These are phyloP conservation scores for Millerozyma acaciae DNA, from an alignment of 805 yeast genomes.

Conservation along the genomic window DNA sequence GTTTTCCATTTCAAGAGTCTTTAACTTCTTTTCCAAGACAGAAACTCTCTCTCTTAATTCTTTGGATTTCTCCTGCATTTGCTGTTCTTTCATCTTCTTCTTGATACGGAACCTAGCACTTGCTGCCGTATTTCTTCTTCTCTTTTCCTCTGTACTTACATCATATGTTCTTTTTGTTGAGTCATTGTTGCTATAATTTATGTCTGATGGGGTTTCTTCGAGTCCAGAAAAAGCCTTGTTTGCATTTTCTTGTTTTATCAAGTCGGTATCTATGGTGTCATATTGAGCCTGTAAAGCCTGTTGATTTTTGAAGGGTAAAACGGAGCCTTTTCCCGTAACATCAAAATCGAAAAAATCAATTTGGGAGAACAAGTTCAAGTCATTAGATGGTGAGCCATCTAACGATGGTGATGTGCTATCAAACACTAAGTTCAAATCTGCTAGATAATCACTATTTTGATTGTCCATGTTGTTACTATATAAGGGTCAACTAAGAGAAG, in stretches of 20 bases:
- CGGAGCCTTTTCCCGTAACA: conserved; percentile 19
- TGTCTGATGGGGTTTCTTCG: conserved; percentile 1
- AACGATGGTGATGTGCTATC: conserved; percentile 13
- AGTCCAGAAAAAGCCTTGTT: too few species aligned
- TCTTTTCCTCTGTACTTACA: conserved; percentile 59
- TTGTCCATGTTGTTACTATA: conserved; percentile 32
- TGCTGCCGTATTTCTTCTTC: conserved; percentile 89
- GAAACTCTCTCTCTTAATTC: conserved; percentile 68
- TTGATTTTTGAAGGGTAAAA: conserved; percentile 6
- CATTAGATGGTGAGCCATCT: conserved; percentile 15
- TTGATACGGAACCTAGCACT: conserved; percentile 89
- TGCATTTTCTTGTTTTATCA: background rate
- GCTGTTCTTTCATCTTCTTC: conserved; percentile 89
- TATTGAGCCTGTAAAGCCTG: background rate
- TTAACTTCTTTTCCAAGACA: conserved; percentile 66
- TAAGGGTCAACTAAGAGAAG: too few species aligned
- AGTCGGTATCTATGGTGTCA: background rate
- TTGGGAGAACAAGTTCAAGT: conserved; percentile 38
- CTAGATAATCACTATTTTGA: conserved; percentile 39
- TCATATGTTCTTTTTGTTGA: conserved; percentile 1
- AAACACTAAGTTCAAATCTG: conserved; percentile 37
- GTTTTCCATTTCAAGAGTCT: conserved; percentile 91
- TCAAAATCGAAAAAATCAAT: conserved; percentile 40
- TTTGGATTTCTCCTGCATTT: conserved; percentile 73
- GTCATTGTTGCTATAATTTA: too few species aligned